phyloP scores from a whole-genome alignment of 164 flowering plant genomes.

The Pachysandra terminalis region DNA sequence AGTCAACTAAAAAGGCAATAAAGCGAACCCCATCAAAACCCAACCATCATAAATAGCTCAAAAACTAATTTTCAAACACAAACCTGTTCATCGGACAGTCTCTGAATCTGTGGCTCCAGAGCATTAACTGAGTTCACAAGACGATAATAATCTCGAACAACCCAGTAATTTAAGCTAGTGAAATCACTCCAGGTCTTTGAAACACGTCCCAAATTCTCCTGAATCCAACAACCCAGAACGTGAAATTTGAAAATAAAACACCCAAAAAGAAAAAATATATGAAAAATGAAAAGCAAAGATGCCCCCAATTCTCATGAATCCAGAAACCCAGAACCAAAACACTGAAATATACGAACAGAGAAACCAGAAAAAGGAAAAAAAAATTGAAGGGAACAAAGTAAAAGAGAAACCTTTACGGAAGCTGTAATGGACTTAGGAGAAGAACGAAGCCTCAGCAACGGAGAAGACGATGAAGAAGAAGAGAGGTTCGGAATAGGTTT shows the following conservation, averaged over 20 bases:
- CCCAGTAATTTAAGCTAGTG: constrained; percentile 74
- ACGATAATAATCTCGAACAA: constrained; percentile 78
- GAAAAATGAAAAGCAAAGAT: too few relatives aligned
- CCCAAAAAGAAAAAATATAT: not conserved
- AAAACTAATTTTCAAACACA: constrained; percentile 1
- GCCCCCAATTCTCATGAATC: too few relatives aligned
- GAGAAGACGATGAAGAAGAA: constrained; percentile 14
- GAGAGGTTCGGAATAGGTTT: not conserved
- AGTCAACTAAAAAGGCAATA: constrained; percentile 10
- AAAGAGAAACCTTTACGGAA: constrained; percentile 17
- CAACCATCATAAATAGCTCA: not conserved
- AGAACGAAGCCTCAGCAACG: constrained; percentile 3
- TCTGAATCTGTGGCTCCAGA: constrained; percentile 55
- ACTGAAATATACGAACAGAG: not conserved
- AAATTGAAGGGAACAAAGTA: not conserved
- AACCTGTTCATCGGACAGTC: constrained; percentile 80
- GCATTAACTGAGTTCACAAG: constrained; percentile 73
- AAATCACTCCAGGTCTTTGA: constrained; percentile 48
- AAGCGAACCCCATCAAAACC: not conserved
- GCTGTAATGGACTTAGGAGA: constrained; percentile 8
- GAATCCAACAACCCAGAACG: constrained; percentile 9
- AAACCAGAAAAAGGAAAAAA: not conserved
- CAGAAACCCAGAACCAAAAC: not conserved
- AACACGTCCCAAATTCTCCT: constrained; percentile 38
- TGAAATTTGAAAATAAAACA: not conserved